These are phyloP conservation scores for Thelonectria blattea DNA, from an alignment of 2,329 filamentous ascomycete genomes.

Conservation along the genomic window DNA sequence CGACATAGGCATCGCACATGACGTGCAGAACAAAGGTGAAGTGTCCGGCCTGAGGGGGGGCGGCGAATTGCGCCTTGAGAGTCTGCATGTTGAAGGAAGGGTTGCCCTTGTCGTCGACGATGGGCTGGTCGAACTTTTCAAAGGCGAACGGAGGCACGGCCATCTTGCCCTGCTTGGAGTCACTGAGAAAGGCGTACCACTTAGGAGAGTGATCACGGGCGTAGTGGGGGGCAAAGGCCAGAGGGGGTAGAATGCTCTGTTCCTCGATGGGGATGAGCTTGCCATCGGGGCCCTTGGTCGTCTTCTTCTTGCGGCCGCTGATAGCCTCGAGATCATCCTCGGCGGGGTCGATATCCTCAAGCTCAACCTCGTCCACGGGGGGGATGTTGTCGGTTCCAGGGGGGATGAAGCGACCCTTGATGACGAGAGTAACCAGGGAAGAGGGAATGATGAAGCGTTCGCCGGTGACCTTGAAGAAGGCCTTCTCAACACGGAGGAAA, in stretches of 20 bases:
- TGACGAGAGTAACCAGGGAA: constrained; percentile 89
- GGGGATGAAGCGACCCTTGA: constrained; percentile 93
- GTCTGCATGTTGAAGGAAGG: constrained; percentile 96
- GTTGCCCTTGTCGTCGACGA: constrained; percentile 79
- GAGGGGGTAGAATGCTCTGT: constrained; percentile 74
- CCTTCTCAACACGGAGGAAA: constrained; percentile 82
- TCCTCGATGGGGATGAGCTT: constrained; percentile 63
- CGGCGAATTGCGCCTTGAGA: constrained; percentile 95
- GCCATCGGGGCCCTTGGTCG: constrained; percentile 66
- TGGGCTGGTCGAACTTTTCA: constrained; percentile 85
- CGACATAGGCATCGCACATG: constrained; percentile 92
- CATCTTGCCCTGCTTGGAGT: constrained; percentile 93
- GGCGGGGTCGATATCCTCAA: constrained; percentile 89
- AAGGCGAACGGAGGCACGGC: constrained; percentile 98
- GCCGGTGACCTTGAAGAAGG: constrained; percentile 98
- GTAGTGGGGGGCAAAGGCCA: constrained; percentile 91
- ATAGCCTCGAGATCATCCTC: constrained; percentile 91
- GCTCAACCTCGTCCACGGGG: constrained; percentile 74
- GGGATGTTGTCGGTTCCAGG: constrained; percentile 81
- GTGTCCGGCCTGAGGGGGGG: constrained; percentile 87
- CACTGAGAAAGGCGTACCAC: constrained; percentile 94
- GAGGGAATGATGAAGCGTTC: constrained; percentile 92
- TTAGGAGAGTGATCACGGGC: constrained; percentile 86
- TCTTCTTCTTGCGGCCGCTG: constrained; percentile 75
- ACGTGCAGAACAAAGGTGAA: constrained; percentile 96